Percentiles rank a stretch among this genome's conserved stretches.
Evolutionary conservation across 1,284 basidiomycete species (phyloP).

Genomic region (Rhizoctonia solani): DNA sequence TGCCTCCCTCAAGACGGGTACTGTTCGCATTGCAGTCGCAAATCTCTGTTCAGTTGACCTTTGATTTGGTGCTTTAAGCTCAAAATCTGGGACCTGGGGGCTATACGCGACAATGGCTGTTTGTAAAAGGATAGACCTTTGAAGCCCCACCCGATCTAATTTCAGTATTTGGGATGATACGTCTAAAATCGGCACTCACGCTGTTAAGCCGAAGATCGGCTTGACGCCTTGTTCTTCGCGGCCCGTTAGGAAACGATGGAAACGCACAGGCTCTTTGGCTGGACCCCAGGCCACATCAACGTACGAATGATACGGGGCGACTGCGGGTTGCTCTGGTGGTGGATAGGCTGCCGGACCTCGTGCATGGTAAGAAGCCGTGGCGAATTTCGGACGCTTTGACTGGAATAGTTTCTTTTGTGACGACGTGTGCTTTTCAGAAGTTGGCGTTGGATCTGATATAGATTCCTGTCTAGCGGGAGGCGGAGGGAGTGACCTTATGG

Average conservation of each 20-base stretch:
- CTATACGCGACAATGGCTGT: slow-evolving; percentile 69
- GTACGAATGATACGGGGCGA: slow-evolving; percentile 61
- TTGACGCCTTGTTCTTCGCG: slow-evolving; percentile 78
- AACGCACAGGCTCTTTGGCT: slow-evolving; percentile 52
- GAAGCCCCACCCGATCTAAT: not conserved
- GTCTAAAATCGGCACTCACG: slow-evolving; percentile 55
- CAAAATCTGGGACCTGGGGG: slow-evolving; percentile 62
- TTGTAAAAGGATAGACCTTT: slow-evolving; percentile 70
- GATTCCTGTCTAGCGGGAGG: not conserved
- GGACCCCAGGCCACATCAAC: slow-evolving; percentile 56
- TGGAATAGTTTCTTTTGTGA: slow-evolving; percentile 13
- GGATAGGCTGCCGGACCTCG: slow-evolving; percentile 7
- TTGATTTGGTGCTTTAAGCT: slow-evolving; percentile 59
- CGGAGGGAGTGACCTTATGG: slow-evolving; percentile 13
- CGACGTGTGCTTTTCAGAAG: slow-evolving; percentile 48
- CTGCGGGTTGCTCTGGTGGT: slow-evolving; percentile 30
- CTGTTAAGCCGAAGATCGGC: slow-evolving; percentile 80
- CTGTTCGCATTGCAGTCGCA: slow-evolving; percentile 57
- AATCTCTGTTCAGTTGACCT: slow-evolving; percentile 61
- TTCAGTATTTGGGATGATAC: not conserved
- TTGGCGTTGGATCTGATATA: slow-evolving; percentile 37
- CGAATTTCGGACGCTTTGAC: not conserved
- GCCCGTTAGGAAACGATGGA: slow-evolving; percentile 80
- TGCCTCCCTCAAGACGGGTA: slow-evolving; percentile 56
- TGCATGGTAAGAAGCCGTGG: slow-evolving; percentile 9